A percentile compares a stretch with the other conserved stretches of the same genome.
Conservation (phyloP, 768 basidiomycete species). For the Suillus cothurnatus region DNA sequence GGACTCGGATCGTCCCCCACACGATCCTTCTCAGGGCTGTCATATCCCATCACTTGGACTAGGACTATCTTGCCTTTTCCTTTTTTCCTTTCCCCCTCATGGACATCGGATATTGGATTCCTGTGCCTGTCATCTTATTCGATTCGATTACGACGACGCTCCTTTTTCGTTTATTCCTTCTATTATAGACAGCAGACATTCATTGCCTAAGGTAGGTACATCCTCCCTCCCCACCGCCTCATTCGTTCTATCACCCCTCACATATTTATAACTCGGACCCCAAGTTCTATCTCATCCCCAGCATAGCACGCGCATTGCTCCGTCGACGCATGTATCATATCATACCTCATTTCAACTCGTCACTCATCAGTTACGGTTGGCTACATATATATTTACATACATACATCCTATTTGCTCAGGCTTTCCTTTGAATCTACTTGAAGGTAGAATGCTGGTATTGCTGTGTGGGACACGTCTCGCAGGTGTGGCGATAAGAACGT, state of each 20-base stretch:
- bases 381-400: neutral
- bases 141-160: neutral
- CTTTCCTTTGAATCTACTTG: neutral
- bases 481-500: no score
- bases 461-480: neutral
- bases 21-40: neutral
- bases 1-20: neutral
- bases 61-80: neutral
- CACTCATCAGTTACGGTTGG: neutral
- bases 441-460: neutral
- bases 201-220: neutral
- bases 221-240: neutral
- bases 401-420: neutral
- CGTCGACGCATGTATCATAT: slow-evolving; percentile 4
- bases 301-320: neutral
- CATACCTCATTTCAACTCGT: slow-evolving; percentile 1
- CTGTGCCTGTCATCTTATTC: neutral
- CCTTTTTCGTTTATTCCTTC: neutral
- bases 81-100: neutral
- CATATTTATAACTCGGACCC: neutral
- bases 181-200: neutral
- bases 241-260: neutral
- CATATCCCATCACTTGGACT: neutral
- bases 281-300: neutral
- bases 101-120: neutral